Base-by-base conservation (phyloP, 2,329 filamentous ascomycete species). In the Colletotrichum tabaci region DNA sequence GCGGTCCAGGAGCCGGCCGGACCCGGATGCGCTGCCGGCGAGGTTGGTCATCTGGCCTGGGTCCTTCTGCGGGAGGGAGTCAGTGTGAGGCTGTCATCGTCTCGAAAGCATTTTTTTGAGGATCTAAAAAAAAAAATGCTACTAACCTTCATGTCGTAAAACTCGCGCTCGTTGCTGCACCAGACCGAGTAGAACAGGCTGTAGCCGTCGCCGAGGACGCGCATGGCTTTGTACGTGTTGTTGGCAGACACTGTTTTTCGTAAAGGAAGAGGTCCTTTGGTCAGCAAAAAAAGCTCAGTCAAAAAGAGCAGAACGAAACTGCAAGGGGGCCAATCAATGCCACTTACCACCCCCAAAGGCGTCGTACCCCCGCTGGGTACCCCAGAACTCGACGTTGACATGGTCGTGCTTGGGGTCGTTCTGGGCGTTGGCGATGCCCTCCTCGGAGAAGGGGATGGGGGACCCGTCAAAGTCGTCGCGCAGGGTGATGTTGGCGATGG, bases 131-230 rank as follows among this genome's bases (percentile, higher is more conserved):
- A n/a, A n/a, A 1, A 2, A 9, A 12, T 35, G 6, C 49, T 18
- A 76, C 80, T 57, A 77, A 87, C 89, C 75, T 83, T 87, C 49
- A 92, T 76, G 73, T 93, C 86, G 77, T 93, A 93, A 2, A 92
- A 84, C 77, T 93, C 91, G 66, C 89, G 87, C 76, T 92, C 90
- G 62, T 90, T 89, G 16, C 82, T 91, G 76, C 92, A 93, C 91
- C 91, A 93, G 0, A 92, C 89, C 0, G 89, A 87, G 75, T 93
- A 93, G 72, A 90, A 89, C 6, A 93, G 77, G 75, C 87, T 89
- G 76, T 92, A 93, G 5, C 81, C 79, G 2, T 85, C 77, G 0
- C 85, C 81, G 4, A 89, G 82, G 7, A 92, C 79, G n/a, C 89
- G 84, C 23, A 91, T 74, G 0, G 84, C 86, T 79, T 92, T 91